Evolutionary conservation across 208 protist species (phyloP), one percentile per base, ranked within the genome.

Genomic region (Phytomonas sp.): DNA sequence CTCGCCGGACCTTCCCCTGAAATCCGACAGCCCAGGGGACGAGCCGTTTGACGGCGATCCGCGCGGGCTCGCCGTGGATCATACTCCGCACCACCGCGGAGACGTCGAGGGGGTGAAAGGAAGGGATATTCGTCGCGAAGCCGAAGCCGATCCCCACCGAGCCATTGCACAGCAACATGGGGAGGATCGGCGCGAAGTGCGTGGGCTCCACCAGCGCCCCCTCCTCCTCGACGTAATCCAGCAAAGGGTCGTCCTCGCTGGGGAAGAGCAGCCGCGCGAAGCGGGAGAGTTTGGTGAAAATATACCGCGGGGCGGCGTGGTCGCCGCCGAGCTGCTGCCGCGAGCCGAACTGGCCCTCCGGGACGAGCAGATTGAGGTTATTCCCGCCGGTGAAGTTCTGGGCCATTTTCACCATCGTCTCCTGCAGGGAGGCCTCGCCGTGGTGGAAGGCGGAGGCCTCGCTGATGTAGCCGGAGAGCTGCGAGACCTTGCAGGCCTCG

Each of bases 121-220:
- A 80, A 3, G 92, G 94, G 70, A 98, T 94, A 49, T 82, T 93
- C 0, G 90, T 92, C 26, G 88, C 88, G 87, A 98, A 99, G 62
- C 99, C 99, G 37, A 99, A 99, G 66, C 98, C 99, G 77, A 99
- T 99, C 77, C 99, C 99, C 12, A 98, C 88, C 16, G 86, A 77
- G 32, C 99, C 99, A 89, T 99, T 99, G 60, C 99, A 98, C 12
- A 99, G 87, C 26, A 99, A 91, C 76, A 99, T 93, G 8, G 99
- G 99, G 65, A 99, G 79, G 66, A 99, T 97, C 3, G 99, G 99
- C 32, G 99, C 83, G 81, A 99, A 99, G 80, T 84, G 99, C 60
- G 96, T 90, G 30, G 99, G 99, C 92, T 99, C 99, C 69, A 99
- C 98, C 14, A 69, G 32, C 63, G 94, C 81, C 36, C 98, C 98